These are phyloP conservation scores for Coprinopsis strossmayeri DNA, from an alignment of 768 basidiomycete species.

Conservation along the genomic window DNA sequence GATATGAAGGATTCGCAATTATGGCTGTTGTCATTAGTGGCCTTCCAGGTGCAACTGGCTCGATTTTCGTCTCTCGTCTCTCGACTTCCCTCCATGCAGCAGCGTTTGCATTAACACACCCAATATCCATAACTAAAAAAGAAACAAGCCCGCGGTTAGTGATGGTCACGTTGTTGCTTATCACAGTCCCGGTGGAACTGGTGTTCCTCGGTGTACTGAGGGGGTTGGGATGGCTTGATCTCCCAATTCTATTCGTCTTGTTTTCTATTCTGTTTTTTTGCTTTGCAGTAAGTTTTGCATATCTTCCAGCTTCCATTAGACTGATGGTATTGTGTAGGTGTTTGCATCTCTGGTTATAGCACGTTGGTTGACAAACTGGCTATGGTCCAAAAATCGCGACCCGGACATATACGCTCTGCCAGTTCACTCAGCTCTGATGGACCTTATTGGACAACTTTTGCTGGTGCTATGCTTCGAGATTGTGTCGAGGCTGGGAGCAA, in stretches of 20 bases:
- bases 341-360: slow-evolving; percentile 64
- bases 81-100: slow-evolving; percentile 83
- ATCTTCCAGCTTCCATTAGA: neutral
- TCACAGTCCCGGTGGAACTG: slow-evolving; percentile 78
- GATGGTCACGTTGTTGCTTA: slow-evolving; percentile 60
- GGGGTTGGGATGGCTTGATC: slow-evolving; percentile 69
- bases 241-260: slow-evolving; percentile 62
- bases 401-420: slow-evolving; percentile 95
- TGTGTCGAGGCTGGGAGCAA: slow-evolving; percentile 39
- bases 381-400: slow-evolving; percentile 75
- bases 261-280: slow-evolving; percentile 69
- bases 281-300: slow-evolving; percentile 50
- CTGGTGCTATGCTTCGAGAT: slow-evolving; percentile 73
- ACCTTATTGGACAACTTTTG: slow-evolving; percentile 75
- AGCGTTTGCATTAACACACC: slow-evolving; percentile 27
- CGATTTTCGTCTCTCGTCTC: slow-evolving; percentile 85
- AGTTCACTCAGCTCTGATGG: slow-evolving; percentile 83
- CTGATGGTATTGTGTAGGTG: slow-evolving; percentile 39
- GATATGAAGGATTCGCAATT: slow-evolving; percentile 83
- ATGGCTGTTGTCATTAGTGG: slow-evolving; percentile 87
- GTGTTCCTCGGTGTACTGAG: slow-evolving; percentile 64
- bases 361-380: slow-evolving; percentile 56
- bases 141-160: slow-evolving; percentile 46
- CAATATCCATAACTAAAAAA: slow-evolving; percentile 15
- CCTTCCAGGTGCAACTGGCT: slow-evolving; percentile 86